These are phyloP conservation scores for Craterostigma plantagineum DNA, from an alignment of 257 asterid genomes.

Conservation along the genomic window DNA sequence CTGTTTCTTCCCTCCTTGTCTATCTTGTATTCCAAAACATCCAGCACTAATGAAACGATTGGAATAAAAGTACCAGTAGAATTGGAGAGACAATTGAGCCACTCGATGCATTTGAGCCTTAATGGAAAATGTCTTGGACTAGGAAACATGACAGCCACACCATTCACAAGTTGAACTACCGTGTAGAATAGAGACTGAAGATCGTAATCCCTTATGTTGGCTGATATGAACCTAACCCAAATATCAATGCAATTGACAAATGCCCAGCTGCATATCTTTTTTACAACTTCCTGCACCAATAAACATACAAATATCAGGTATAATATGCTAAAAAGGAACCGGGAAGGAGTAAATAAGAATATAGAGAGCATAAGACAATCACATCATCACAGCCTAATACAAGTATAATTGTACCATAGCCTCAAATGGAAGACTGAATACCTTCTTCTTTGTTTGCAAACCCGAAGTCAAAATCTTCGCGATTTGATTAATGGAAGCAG, in stretches of 20 bases:
- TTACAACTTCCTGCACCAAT: conserved; percentile 50
- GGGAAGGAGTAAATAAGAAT: too few relatives aligned
- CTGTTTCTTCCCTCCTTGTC: conserved; percentile 49
- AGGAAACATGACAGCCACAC: conserved; percentile 53
- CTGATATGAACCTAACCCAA: conserved; percentile 72
- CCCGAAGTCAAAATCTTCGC: conserved; percentile 52
- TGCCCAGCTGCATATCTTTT: conserved; percentile 82
- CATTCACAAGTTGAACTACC: conserved; percentile 51
- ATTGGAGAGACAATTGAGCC: conserved; percentile 68
- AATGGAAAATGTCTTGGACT: conserved; percentile 91
- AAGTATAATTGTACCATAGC: not conserved
- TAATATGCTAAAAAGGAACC: conserved; percentile 1
- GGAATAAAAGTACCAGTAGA: conserved; percentile 67
- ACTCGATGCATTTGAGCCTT: conserved; percentile 65
- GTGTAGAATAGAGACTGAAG: conserved; percentile 40
- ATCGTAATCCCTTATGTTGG: conserved; percentile 37
- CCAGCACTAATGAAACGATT: conserved; percentile 55
- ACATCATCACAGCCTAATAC: too few relatives aligned
- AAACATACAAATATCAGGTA: not conserved
- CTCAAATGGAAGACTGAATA: conserved; percentile 10
- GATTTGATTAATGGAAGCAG: conserved; percentile 47
- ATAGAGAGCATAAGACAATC: too few relatives aligned
- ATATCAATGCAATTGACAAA: conserved; percentile 61
- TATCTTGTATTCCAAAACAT: conserved; percentile 55
- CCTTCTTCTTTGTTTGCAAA: conserved; percentile 61